phyloP scores from a whole-genome alignment of 2,329 filamentous ascomycete species.

The Claviceps humidiphila region DNA sequence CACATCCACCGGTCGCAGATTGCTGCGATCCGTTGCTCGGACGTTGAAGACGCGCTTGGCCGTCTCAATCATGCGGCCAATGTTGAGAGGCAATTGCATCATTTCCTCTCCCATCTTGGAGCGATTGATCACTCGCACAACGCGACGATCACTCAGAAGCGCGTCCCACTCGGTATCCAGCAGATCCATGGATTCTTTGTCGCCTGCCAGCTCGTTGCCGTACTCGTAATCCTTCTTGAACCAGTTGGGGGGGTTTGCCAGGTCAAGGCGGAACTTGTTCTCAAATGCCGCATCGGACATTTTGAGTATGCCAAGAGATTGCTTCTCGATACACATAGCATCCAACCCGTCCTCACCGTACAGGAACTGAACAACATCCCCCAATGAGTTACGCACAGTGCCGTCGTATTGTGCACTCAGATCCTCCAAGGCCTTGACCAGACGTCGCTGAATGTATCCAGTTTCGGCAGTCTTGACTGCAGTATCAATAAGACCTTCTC shows the following conservation, averaged over 20 bases:
- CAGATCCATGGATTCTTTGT: slow-evolving; percentile 73
- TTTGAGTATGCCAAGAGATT: slow-evolving; percentile 75
- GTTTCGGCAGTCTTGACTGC: slow-evolving; percentile 99
- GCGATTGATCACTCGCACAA: slow-evolving; percentile 56
- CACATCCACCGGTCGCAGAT: slow-evolving; percentile 77
- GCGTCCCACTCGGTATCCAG: slow-evolving; percentile 82
- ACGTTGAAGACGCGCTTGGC: slow-evolving; percentile 86
- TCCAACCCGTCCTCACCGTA: slow-evolving; percentile 97
- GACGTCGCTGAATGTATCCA: slow-evolving; percentile 94
- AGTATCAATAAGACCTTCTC: slow-evolving; percentile 98
- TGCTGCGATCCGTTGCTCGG: slow-evolving; percentile 71
- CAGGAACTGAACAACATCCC: slow-evolving; percentile 92
- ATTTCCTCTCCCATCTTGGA: slow-evolving; percentile 64
- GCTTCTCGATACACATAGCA: slow-evolving; percentile 84
- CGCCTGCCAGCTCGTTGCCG: slow-evolving; percentile 72
- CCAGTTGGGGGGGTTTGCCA: slow-evolving; percentile 44
- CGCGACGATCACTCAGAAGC: slow-evolving; percentile 58
- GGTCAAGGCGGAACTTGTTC: slow-evolving; percentile 70
- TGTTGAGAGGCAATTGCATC: slow-evolving; percentile 87
- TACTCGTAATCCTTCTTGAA: slow-evolving; percentile 53
- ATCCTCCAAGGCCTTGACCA: slow-evolving; percentile 96
- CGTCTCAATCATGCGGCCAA: slow-evolving; percentile 79
- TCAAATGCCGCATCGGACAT: slow-evolving; percentile 68
- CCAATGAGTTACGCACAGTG: slow-evolving; percentile 90
- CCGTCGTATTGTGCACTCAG: slow-evolving; percentile 96